phyloP scores from a whole-genome alignment of 2,329 filamentous ascomycete species.

The Thyridium curvatum region DNA sequence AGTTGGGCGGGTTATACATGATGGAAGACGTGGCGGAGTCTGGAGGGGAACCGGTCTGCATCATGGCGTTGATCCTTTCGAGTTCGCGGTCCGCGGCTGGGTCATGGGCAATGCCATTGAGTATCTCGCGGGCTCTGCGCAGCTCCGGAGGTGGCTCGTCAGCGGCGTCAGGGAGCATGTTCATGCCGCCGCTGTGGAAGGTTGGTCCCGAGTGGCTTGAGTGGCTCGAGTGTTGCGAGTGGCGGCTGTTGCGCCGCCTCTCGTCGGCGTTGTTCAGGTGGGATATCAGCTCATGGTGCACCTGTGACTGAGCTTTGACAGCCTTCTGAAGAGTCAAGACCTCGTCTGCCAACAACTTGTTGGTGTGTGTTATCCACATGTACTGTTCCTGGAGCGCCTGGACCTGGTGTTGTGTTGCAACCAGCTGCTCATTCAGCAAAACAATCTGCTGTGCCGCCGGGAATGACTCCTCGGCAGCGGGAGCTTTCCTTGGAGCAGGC shows the following conservation, averaged over 20 bases:
- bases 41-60: slow-evolving; percentile 43
- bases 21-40: slow-evolving; percentile 43
- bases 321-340: slow-evolving; percentile 55
- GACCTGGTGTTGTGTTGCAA: slow-evolving; percentile 87
- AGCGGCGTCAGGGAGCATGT: slow-evolving; percentile 36
- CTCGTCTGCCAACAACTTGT: slow-evolving; percentile 56
- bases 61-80: slow-evolving; percentile 48
- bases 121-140: slow-evolving; percentile 49
- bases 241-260: slow-evolving; percentile 33
- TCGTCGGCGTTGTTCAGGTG: slow-evolving; percentile 45
- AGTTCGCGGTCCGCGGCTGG: slow-evolving; percentile 47
- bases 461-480: slow-evolving; percentile 59
- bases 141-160: slow-evolving; percentile 44
- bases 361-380: slow-evolving; percentile 64
- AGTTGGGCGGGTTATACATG: slow-evolving; percentile 54
- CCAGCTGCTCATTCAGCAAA: slow-evolving; percentile 78
- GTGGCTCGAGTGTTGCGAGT: slow-evolving; percentile 26
- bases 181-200: slow-evolving; percentile 32
- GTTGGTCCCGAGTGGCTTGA: slow-evolving; percentile 28
- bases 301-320: slow-evolving; percentile 51
- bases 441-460: slow-evolving; percentile 83
- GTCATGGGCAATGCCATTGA: slow-evolving; percentile 40
- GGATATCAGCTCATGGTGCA: slow-evolving; percentile 51
- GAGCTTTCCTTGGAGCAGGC: slow-evolving; percentile 76
- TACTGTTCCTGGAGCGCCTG: slow-evolving; percentile 82